phyloP scores from a whole-genome alignment of 176 grass and related monocot species.

The Rhynchospora breviuscula region DNA sequence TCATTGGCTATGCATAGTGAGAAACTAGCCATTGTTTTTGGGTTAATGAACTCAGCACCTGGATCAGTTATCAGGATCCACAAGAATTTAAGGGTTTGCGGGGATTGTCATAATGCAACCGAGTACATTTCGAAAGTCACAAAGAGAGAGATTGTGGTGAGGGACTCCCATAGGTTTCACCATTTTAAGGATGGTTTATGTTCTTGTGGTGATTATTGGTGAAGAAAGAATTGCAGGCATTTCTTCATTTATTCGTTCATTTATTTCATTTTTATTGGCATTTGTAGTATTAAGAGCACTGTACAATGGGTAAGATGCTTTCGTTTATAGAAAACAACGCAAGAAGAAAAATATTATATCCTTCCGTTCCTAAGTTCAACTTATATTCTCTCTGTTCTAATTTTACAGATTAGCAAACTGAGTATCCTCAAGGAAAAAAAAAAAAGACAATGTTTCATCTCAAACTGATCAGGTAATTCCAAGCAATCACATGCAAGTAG shows the following conservation, averaged over 20 bases:
- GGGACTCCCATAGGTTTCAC: constrained; percentile 70
- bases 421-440: background rate
- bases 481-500: background rate
- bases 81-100: constrained; percentile 70
- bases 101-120: constrained; percentile 65
- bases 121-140: constrained; percentile 80
- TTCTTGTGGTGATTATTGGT: constrained; percentile 67
- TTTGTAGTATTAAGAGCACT: background rate
- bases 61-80: constrained; percentile 66
- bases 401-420: background rate
- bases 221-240: background rate
- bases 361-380: background rate
- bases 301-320: background rate
- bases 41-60: constrained; percentile 48
- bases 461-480: background rate
- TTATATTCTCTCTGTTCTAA: background rate
- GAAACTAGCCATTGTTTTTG: constrained; percentile 80
- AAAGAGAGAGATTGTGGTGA: constrained; percentile 57
- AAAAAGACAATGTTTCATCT: background rate
- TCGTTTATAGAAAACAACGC: background rate
- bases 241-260: background rate
- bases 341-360: background rate
- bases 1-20: constrained; percentile 78
- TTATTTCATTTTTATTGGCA: background rate
- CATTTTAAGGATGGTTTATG: constrained; percentile 62